Evolutionary conservation across 768 basidiomycete species (phyloP).

Genomic region (Trametes punicea): DNA sequence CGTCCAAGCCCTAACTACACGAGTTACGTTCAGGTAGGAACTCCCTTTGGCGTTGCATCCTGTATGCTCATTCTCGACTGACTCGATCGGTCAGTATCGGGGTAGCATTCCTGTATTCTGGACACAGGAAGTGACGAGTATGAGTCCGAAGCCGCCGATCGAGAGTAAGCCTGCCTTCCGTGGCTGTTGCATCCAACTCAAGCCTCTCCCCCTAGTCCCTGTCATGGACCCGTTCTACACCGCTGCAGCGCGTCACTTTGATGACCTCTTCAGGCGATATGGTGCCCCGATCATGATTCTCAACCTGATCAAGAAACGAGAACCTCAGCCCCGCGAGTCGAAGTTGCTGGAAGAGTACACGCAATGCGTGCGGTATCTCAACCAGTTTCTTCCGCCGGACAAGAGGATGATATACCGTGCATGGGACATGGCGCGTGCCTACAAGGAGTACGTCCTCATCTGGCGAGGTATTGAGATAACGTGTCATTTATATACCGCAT

Average conservation of each 20-base stretch:
- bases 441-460: constrained; percentile 72
- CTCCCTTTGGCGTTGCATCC: not conserved
- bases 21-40: constrained; percentile 82
- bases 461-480: not conserved
- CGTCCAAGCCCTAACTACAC: constrained; percentile 86
- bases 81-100: constrained; percentile 55
- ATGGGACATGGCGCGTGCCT: constrained; percentile 96
- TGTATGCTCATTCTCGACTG: not conserved
- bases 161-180: constrained; percentile 68
- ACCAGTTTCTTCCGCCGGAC: constrained; percentile 86
- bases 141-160: constrained; percentile 92
- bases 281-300: constrained; percentile 87
- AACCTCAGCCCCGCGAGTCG: constrained; percentile 78
- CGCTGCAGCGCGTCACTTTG: constrained; percentile 90
- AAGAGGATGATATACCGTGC: constrained; percentile 89
- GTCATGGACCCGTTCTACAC: constrained; percentile 94
- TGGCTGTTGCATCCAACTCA: not conserved
- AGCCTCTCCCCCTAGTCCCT: constrained; percentile 3
- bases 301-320: constrained; percentile 89
- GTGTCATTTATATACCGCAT: not conserved
- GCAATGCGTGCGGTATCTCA: constrained; percentile 88
- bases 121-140: constrained; percentile 89
- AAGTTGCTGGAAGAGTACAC: constrained; percentile 90
- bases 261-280: constrained; percentile 85
- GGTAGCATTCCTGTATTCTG: constrained; percentile 96